Base-by-base conservation (phyloP, 2,329 filamentous ascomycete genomes). In the Penicillium freii region DNA sequence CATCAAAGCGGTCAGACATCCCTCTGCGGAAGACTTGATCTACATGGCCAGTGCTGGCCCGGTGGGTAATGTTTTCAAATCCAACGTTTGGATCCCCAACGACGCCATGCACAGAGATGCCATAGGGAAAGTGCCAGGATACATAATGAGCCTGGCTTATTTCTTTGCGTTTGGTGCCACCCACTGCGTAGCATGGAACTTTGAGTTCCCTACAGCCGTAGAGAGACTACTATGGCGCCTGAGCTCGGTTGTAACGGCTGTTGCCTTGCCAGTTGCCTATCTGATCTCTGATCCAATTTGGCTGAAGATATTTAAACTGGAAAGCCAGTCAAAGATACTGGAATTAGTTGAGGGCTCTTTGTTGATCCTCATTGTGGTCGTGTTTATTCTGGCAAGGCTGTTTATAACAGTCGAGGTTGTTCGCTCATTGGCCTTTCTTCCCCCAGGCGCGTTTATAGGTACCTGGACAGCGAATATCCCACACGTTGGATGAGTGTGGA, bases 121-220 rank as follows among this genome's bases (percentile, higher is more conserved):
- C 7, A 17, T 6, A 3, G 29, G 17, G 23, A 38, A 27, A 29
- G 4, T 5, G 23, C 33, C 23, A 7, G 17, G 17, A 11, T 38
- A 19, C 8, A 7, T 29, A 34, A 39, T 44, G 10, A 25, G 19
- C 2, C 31, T 44, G 8, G 49, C 21, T 19, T 43, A 40, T 19
- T 44, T 44, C 15, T 11, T 44, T 36, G 15, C 27, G 2, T 45
- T 52, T 44, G 39, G 40, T 10, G 50, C 40, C 5, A 6, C 9
- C 23, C 51, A 53, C n/a, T 53, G 42, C 29, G 4, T 45, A 8
- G 51, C 51, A 38, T 53, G 33, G 42, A 38, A 46, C 25, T 46
- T 53, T 17, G 23, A 45, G 3, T 53, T 46, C 13, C 51, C 51
- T 10, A 31, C 31, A 21, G 31, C 34, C 3, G 23, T 17, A 25